These are phyloP conservation scores for Bocquillonia castaneifolia DNA, from an alignment of 441 rosid species.

Conservation along the genomic window DNA sequence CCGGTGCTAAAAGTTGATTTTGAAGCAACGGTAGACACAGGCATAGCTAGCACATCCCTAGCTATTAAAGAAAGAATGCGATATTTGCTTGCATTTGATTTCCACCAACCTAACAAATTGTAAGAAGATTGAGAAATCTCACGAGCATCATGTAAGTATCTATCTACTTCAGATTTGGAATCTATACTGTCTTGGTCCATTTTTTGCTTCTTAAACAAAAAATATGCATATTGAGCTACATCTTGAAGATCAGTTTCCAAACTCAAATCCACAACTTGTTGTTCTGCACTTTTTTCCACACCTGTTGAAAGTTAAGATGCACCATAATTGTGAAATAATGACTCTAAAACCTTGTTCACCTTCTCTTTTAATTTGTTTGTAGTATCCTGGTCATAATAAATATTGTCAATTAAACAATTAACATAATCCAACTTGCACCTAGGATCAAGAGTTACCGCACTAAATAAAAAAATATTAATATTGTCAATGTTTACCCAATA, in stretches of 20 bases:
- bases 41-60: not conserved
- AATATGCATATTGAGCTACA: too few relatives aligned
- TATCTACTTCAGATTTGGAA: not conserved
- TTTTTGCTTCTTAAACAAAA: not conserved
- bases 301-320: not conserved
- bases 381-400: not conserved
- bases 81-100: not conserved
- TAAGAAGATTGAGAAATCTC: too few relatives aligned
- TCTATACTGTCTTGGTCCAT: not conserved
- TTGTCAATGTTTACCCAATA: not conserved
- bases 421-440: not conserved
- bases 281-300: not conserved
- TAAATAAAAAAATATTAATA: conserved; percentile 5
- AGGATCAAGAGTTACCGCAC: conserved; percentile 13
- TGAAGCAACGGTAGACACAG: not conserved
- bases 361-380: not conserved
- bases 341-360: not conserved
- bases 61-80: not conserved
- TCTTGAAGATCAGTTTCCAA: too few relatives aligned
- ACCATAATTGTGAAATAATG: not conserved
- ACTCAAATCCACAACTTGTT: too few relatives aligned
- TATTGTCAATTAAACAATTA: not conserved
- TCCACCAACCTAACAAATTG: not conserved
- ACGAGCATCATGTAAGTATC: not conserved
- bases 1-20: not conserved